These are phyloP conservation scores for Diplodia intermedia DNA, from an alignment of 2,329 filamentous ascomycete species.

Conservation along the genomic window DNA sequence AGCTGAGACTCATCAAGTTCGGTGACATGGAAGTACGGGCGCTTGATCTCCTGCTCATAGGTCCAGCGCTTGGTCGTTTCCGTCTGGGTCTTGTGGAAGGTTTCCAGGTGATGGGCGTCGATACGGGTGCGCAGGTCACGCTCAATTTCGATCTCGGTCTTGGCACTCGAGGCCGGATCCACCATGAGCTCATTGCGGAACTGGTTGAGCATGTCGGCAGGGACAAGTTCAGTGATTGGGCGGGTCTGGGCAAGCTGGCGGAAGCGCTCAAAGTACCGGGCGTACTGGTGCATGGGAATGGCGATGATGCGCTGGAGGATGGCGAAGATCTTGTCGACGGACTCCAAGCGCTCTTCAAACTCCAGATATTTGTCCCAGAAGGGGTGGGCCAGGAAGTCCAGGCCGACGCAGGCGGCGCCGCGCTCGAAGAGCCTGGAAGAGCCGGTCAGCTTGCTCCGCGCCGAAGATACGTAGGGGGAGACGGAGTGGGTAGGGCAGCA, in stretches of 20 bases:
- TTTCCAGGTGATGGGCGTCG: constrained; percentile 79
- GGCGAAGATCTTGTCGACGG: constrained; percentile 81
- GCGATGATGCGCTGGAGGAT: constrained; percentile 83
- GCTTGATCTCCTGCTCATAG: constrained; percentile 92
- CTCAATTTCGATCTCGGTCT: constrained; percentile 80
- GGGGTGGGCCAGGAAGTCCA: constrained; percentile 92
- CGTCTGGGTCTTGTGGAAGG: constrained; percentile 80
- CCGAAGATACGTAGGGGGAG: constrained; percentile 37
- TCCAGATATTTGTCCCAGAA: constrained; percentile 99
- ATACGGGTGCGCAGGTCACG: constrained; percentile 80
- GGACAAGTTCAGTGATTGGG: constrained; percentile 75
- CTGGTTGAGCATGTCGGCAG: constrained; percentile 69
- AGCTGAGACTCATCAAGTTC: constrained; percentile 87
- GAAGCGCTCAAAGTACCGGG: constrained; percentile 92
- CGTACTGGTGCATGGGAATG: constrained; percentile 95
- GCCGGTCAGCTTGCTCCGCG: constrained; percentile 48
- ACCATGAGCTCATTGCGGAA: constrained; percentile 76
- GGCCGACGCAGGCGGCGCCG: constrained; percentile 80
- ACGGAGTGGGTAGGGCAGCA: constrained; percentile 48
- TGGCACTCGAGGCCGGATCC: constrained; percentile 59
- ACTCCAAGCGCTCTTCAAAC: constrained; percentile 90
- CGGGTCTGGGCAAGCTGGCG: constrained; percentile 75
- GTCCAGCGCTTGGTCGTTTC: constrained; percentile 95
- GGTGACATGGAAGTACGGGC: constrained; percentile 95
- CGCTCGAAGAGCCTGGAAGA: constrained; percentile 83